phyloP scores from a whole-genome alignment of 2,329 filamentous ascomycete species.

The Ambrosiella beaveri region DNA sequence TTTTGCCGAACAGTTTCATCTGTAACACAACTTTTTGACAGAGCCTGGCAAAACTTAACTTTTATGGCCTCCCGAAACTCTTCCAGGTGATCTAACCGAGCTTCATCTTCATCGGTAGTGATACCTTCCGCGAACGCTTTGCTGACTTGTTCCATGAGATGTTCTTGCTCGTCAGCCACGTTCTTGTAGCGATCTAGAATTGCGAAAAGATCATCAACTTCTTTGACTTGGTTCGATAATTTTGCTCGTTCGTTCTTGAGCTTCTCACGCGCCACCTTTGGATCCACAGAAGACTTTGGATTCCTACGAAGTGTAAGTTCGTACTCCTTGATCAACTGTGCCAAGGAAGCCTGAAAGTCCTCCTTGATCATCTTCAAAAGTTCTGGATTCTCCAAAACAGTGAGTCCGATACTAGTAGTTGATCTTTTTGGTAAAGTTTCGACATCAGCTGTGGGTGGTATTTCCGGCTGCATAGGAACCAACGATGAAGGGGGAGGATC shows the following conservation, averaged over 20 bases:
- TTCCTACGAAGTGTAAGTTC: constrained; percentile 25
- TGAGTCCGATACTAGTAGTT: background rate
- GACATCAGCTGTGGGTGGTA: constrained; percentile 1
- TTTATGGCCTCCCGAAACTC: constrained; percentile 20
- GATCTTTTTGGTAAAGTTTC: constrained; percentile 5
- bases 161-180: constrained; percentile 27
- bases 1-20: constrained; percentile 4
- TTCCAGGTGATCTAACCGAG: constrained; percentile 30
- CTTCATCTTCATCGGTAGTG: constrained; percentile 35
- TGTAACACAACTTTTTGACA: constrained; percentile 3
- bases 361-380: constrained; percentile 24
- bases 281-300: constrained; percentile 16
- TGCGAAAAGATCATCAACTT: constrained; percentile 24
- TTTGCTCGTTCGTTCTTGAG: constrained; percentile 34
- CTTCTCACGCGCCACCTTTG: constrained; percentile 26
- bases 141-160: constrained; percentile 29
- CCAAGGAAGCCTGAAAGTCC: constrained; percentile 25
- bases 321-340: constrained; percentile 29
- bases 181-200: constrained; percentile 27
- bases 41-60: constrained; percentile 3
- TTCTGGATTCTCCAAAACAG: constrained; percentile 18
- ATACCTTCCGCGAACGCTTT: constrained; percentile 33
- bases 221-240: constrained; percentile 28
- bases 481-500: background rate
- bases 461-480: background rate